Base-by-base conservation (phyloP, 352 stramenopile species). In the Globisporangium ultimum region DNA sequence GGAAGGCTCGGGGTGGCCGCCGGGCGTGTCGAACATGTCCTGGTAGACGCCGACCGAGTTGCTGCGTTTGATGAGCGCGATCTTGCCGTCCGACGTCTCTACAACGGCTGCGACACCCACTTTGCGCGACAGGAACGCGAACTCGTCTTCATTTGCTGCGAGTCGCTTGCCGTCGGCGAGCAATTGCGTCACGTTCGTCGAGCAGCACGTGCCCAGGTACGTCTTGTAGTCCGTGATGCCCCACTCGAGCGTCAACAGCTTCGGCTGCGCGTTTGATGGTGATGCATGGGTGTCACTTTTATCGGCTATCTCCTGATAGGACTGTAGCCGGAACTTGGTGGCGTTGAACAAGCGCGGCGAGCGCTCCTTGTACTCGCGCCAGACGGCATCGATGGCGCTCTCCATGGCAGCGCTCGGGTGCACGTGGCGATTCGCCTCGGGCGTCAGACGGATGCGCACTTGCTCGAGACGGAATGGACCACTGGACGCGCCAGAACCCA, bases 141-240 rank as follows among this genome's bases (percentile, higher is more conserved):
- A 78, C n/a, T 21, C 41, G 49, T 88, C 59, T 32, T 28, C 55
- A 9, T 7, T 36, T 3, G 20, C 45, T 6, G 20, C 11, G 0
- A 64, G 38, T n/a, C 17, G 28, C 4, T 67, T 24, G 15, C 70
- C 70, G 40, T 87, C 82, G 12, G 18, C 18, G 10, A 79, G 60
- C 43, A 92, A 63, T 43, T 58, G 60, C 14, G 50, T 48, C 6
- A 74, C 65, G 12, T 74, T 63, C 3, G 70, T 54, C 34, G 83
- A 84, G 61, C 74, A 88, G 64, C 85, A 95, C 41, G 73, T 87
- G 45, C 80, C 80, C 51, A 95, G 32, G 50, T 93, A 93, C 55
- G 84, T 75, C 32, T 80, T 82, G 68, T 95, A 95, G 63, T 89
- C 75, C 0, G 78, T 89, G 17, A 91, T 47, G 1, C 80, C 80